Evolutionary conservation across 1,284 basidiomycete species (phyloP).

Genomic region (Psilocybe mexicana): DNA sequence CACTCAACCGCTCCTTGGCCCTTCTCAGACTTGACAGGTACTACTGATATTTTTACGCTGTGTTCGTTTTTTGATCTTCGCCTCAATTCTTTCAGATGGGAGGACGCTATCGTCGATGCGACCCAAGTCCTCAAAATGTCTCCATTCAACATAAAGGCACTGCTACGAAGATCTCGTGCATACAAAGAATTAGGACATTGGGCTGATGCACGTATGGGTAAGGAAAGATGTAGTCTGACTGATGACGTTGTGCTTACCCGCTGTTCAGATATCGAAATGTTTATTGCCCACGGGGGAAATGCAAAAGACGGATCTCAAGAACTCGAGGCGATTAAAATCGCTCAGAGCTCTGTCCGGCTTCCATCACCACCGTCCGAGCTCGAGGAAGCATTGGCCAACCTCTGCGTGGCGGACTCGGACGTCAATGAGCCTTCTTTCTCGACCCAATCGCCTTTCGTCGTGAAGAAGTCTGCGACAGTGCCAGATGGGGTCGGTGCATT

Average conservation of each 20-base stretch:
- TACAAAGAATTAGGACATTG: conserved; percentile 1
- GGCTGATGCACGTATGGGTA: conserved; percentile 1
- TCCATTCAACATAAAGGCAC: conserved; percentile 1
- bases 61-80: neutral
- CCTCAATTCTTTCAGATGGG: neutral
- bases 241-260: neutral
- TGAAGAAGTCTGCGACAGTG: neutral
- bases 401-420: neutral
- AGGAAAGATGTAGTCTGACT: neutral
- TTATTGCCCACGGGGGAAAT: conserved; percentile 1
- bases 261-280: conserved; percentile 3
- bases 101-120: neutral
- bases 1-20: conserved; percentile 5
- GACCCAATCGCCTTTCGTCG: neutral
- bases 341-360: neutral
- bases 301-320: neutral
- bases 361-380: neutral
- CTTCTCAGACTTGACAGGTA: conserved; percentile 6
- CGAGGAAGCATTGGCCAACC: neutral
- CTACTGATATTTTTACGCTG: neutral
- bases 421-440: neutral
- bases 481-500: conserved; percentile 5
- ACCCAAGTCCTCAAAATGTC: neutral
- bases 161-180: neutral
- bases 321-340: neutral